Evolutionary conservation across 2,329 filamentous ascomycete genomes (phyloP).

Genomic region (Pestalotiopsis sp.): DNA sequence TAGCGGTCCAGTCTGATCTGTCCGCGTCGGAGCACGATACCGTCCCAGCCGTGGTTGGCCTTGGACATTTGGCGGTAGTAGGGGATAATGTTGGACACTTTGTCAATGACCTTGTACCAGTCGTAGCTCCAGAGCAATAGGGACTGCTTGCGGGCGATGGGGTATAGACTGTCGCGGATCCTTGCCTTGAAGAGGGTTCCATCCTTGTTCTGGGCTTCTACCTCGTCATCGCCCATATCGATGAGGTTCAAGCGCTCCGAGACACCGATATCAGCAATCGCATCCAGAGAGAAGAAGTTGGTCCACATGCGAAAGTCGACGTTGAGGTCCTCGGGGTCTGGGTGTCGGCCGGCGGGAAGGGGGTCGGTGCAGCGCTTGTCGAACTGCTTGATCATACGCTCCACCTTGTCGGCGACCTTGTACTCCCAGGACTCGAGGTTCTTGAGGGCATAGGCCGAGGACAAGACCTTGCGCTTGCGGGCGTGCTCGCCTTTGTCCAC

Average conservation of each 20-base stretch:
- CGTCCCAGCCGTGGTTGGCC: slow-evolving; percentile 45
- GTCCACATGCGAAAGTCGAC: slow-evolving; percentile 54
- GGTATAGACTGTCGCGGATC: slow-evolving; percentile 54
- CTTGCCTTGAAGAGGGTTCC: slow-evolving; percentile 48
- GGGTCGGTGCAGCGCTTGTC: slow-evolving; percentile 44
- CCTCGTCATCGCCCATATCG: slow-evolving; percentile 48
- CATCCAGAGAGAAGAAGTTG: slow-evolving; percentile 60
- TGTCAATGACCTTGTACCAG: slow-evolving; percentile 51
- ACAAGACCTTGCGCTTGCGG: slow-evolving; percentile 52
- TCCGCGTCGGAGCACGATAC: slow-evolving; percentile 49
- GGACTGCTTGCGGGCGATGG: slow-evolving; percentile 52
- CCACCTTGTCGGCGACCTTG: slow-evolving; percentile 55
- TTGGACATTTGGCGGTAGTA: slow-evolving; percentile 42
- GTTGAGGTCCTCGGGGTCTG: slow-evolving; percentile 40
- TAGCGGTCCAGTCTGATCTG: slow-evolving; percentile 47
- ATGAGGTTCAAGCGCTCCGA: slow-evolving; percentile 54
- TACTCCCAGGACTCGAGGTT: slow-evolving; percentile 58
- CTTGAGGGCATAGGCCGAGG: slow-evolving; percentile 53
- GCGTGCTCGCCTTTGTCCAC: slow-evolving; percentile 54
- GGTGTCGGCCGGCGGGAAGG: slow-evolving; percentile 30
- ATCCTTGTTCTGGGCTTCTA: slow-evolving; percentile 44
- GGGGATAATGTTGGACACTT: slow-evolving; percentile 49
- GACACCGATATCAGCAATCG: slow-evolving; percentile 59
- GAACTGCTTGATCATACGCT: slow-evolving; percentile 44
- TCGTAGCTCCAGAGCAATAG: slow-evolving; percentile 52